phyloP scores from a whole-genome alignment of 2,329 filamentous ascomycete species.

The Clarireedia sp. region DNA sequence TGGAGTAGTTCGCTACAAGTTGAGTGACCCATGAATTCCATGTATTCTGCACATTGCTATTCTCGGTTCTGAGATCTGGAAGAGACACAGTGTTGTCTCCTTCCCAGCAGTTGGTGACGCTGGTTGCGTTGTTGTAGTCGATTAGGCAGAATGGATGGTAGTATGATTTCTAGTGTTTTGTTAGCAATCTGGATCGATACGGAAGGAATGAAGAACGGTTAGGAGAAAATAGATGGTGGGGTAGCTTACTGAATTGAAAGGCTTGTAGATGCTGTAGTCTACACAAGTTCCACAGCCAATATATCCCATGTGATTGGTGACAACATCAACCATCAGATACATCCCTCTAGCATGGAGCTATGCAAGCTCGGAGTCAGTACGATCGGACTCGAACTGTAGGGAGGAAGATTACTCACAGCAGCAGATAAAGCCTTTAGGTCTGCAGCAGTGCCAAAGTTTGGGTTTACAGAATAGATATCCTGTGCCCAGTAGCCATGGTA shows the following conservation, averaged over 20 bases:
- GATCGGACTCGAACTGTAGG: not conserved
- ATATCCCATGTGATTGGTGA: conserved; percentile 41
- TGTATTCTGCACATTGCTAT: conserved; percentile 17
- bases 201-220: not conserved
- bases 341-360: conserved; percentile 35
- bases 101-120: conserved; percentile 22
- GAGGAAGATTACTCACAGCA: conserved; percentile 26
- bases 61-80: conserved; percentile 27
- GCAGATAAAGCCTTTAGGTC: conserved; percentile 40
- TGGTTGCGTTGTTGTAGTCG: conserved; percentile 31
- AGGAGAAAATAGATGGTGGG: conserved; percentile 7
- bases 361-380: not conserved
- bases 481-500: conserved; percentile 42
- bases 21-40: conserved; percentile 24
- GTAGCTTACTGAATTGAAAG: conserved; percentile 30
- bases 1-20: conserved; percentile 28
- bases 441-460: conserved; percentile 39
- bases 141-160: conserved; percentile 30
- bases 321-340: conserved; percentile 42
- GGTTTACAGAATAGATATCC: conserved; percentile 41
- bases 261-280: conserved; percentile 31
- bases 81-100: conserved; percentile 25
- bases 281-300: conserved; percentile 29
- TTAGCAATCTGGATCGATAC: not conserved
- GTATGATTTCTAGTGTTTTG: conserved; percentile 21